Evolutionary conservation across 805 yeast genomes (phyloP), one percentile per base, ranked within the genome.

Genomic region (Grigorovia humatica): DNA sequence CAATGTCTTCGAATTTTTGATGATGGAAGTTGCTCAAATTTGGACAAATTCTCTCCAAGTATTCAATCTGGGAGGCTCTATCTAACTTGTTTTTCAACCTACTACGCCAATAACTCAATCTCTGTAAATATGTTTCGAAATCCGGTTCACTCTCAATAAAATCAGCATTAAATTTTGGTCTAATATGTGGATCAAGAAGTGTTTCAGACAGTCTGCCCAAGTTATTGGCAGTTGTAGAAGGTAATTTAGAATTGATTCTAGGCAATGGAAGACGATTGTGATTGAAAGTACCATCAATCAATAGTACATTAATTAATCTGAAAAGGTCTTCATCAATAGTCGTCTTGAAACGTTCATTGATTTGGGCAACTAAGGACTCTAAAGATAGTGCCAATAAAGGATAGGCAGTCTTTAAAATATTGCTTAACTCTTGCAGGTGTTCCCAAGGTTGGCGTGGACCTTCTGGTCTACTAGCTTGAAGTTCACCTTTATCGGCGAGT

Each of bases 21-120:
- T 93, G 96, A 69, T 93, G 99, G 80, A 95, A 93, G 65, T 90
- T 96, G 65, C 95, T 85, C 67, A 93, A 74, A 60, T 91, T 98
- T 15, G 98, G 96, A 61, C 97, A 89, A 55, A 93, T 75, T 52
- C 89, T 81, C 69, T 93, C 99, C 55, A 93, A 70, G 59, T 89
- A 85, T 48, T 89, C 85, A 59, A 80, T 79, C 30, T 82, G 79
- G 52, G 88, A 83, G 53, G 95, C 78, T 57, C 96, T 77, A 65
- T 93, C 98, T 54, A 93, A 75, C 64, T 87, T 89, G 59, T 87
- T 96, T 66, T 93, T 98, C 54, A 93, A 73, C 46, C 96, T 75
- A 58, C 89, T 90, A 58, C 96, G 79, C 99, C 99, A 93, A 61
- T 80, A 82, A 51, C 96, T 77, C 64, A 93, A 72, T 62, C 88